These are phyloP conservation scores for Pichia rugopelliculosa DNA, from an alignment of 805 yeast species.

Conservation along the genomic window DNA sequence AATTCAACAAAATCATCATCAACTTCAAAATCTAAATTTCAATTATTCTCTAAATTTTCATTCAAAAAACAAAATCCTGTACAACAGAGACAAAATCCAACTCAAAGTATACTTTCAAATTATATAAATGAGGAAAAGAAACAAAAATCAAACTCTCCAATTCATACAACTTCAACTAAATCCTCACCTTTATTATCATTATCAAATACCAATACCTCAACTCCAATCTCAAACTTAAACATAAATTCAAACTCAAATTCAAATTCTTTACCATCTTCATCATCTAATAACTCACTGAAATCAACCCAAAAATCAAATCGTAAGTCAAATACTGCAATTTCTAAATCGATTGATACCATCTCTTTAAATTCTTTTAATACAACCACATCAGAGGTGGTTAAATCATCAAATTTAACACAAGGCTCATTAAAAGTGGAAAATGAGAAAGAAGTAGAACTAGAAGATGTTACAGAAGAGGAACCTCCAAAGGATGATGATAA, in stretches of 20 bases:
- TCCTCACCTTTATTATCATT: background rate
- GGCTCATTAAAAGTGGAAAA: background rate
- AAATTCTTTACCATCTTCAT: background rate
- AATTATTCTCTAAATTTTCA: conserved; percentile 22
- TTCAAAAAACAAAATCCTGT: conserved; percentile 22
- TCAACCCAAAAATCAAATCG: background rate
- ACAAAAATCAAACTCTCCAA: background rate
- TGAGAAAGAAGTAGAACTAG: background rate
- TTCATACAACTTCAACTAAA: background rate
- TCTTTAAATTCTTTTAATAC: background rate
- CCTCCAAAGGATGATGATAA: too few species aligned
- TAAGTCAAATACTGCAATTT: background rate
- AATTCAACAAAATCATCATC: background rate
- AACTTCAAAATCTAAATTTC: conserved; percentile 1
- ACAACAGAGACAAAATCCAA: conserved; percentile 8
- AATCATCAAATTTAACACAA: background rate
- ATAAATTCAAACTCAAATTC: background rate
- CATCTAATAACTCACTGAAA: background rate
- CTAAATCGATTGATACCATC: background rate
- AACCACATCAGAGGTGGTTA: background rate
- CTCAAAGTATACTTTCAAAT: conserved; percentile 18
- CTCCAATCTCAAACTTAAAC: background rate
- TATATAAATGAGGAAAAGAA: conserved; percentile 13
- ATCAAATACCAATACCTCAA: background rate
- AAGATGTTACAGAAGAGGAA: background rate